Evolutionary conservation across 106 monocot genomes (phyloP).

Genomic region (Allium sativum): DNA sequence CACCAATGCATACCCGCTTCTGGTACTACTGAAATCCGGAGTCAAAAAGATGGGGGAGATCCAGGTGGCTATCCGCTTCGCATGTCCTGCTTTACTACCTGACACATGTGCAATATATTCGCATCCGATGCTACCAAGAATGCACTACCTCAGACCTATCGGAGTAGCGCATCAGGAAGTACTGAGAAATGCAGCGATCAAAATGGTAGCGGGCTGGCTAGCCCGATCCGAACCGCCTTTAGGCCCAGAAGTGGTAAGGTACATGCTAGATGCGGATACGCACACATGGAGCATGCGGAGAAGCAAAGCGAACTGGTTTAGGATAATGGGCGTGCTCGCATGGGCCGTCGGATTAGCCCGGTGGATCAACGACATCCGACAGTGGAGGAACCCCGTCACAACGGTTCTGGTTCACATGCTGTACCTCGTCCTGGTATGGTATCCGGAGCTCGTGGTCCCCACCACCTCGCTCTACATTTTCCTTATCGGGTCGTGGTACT

Average conservation of each 20-base stretch:
- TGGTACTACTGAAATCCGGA: constrained; percentile 63
- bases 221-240: constrained; percentile 75
- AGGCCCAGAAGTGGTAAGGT: constrained; percentile 78
- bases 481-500: constrained; percentile 69
- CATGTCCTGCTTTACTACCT: constrained; percentile 49
- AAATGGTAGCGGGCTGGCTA: constrained; percentile 61
- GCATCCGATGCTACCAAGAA: constrained; percentile 71
- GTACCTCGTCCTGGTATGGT: constrained; percentile 85
- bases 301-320: constrained; percentile 87
- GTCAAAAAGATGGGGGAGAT: constrained; percentile 97
- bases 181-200: constrained; percentile 61
- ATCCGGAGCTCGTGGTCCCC: constrained; percentile 74
- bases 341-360: constrained; percentile 61
- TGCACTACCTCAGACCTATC: constrained; percentile 90
- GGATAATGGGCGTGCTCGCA: constrained; percentile 78
- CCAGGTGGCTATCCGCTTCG: constrained; percentile 75
- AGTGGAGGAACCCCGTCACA: constrained; percentile 72
- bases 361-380: constrained; percentile 64
- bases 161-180: constrained; percentile 88
- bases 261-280: constrained; percentile 81
- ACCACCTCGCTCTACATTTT: constrained; percentile 71
- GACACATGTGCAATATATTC: constrained; percentile 76
- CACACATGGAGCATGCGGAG: constrained; percentile 81
- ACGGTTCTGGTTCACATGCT: constrained; percentile 79
- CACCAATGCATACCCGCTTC: constrained; percentile 68